Conservation (phyloP, 306 rosid species). For the Sicyos baderoa region DNA sequence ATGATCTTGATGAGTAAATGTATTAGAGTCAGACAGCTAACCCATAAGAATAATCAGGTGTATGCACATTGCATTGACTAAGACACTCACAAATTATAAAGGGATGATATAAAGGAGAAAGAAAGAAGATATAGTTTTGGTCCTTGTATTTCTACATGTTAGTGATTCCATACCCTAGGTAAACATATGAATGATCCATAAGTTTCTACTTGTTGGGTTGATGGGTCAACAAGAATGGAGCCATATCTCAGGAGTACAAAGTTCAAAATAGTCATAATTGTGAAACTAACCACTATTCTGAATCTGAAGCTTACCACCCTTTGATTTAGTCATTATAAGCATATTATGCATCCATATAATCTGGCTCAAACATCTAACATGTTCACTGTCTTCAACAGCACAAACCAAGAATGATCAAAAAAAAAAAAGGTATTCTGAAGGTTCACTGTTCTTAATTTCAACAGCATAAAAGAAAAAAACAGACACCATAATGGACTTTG, state of each 20-base stretch:
- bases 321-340: background rate
- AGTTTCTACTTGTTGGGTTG: background rate
- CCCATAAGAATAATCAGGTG: too few relatives aligned
- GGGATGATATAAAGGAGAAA: too few relatives aligned
- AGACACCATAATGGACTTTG: background rate
- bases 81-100: background rate
- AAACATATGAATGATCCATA: too few relatives aligned
- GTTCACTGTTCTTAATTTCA: conserved; percentile 7
- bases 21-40: too few relatives aligned
- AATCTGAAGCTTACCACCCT: background rate
- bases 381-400: background rate
- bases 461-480: background rate
- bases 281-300: background rate
- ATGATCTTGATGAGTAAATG: too few relatives aligned
- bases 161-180: too few relatives aligned
- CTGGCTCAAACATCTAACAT: background rate
- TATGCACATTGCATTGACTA: too few relatives aligned
- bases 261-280: background rate
- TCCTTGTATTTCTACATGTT: background rate
- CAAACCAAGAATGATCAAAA: conserved; percentile 2
- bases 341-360: background rate
- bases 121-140: background rate
- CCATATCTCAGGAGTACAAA: background rate
- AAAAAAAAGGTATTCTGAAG: background rate
- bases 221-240: background rate